Conservation (phyloP, 768 basidiomycete genomes). For the Clathrus columnatus region DNA sequence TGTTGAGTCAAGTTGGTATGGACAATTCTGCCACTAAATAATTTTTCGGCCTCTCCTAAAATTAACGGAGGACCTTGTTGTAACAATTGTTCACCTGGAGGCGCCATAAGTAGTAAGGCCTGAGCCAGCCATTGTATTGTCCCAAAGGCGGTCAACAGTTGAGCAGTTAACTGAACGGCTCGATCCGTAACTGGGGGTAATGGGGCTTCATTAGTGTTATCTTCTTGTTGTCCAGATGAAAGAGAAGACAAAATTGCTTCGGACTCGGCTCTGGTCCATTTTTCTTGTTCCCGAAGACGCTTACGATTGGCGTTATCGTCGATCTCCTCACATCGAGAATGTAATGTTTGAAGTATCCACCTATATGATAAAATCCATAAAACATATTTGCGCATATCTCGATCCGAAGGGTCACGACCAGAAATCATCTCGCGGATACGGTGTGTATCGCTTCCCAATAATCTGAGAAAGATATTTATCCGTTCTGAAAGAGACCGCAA, state of each 20-base stretch:
- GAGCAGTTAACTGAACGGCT: constrained; percentile 54
- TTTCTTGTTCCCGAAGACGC: constrained; percentile 49
- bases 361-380: constrained; percentile 50
- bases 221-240: constrained; percentile 1
- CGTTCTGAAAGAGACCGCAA: constrained; percentile 42
- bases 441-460: constrained; percentile 44
- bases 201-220: constrained; percentile 17
- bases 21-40: constrained; percentile 52
- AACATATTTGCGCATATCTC: constrained; percentile 22
- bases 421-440: constrained; percentile 39
- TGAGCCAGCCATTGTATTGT: constrained; percentile 53
- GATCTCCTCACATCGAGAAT: constrained; percentile 33
- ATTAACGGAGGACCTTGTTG: not conserved
- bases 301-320: constrained; percentile 37
- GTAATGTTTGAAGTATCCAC: constrained; percentile 48
- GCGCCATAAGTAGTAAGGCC: constrained; percentile 45
- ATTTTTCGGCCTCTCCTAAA: constrained; percentile 22
- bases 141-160: constrained; percentile 50
- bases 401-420: not conserved
- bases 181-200: constrained; percentile 13
- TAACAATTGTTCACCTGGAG: constrained; percentile 15
- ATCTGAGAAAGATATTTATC: constrained; percentile 45
- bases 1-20: constrained; percentile 40
- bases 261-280: constrained; percentile 62
- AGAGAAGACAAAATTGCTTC: constrained; percentile 44